Conservation (phyloP, 129 eudicot species). For the Flaveria sonorensis region DNA sequence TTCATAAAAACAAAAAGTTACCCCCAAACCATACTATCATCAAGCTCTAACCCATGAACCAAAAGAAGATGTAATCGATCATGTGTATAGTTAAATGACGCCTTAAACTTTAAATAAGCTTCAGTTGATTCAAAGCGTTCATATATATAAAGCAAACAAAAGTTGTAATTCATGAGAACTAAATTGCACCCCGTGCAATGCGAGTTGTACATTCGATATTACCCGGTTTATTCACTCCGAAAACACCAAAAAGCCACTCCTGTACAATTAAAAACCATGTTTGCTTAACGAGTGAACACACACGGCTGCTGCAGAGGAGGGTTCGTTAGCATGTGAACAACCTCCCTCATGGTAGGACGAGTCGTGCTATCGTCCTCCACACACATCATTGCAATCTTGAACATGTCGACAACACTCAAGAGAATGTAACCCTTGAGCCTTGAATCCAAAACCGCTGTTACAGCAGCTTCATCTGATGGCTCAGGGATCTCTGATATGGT, state of each 20-base stretch:
- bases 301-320: slow-evolving; percentile 32
- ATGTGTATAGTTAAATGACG: neutral
- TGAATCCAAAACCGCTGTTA: slow-evolving; percentile 68
- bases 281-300: neutral
- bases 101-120: neutral
- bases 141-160: neutral
- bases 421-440: slow-evolving; percentile 64
- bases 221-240: slow-evolving; percentile 25
- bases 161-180: slow-evolving; percentile 6
- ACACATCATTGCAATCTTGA: slow-evolving; percentile 89
- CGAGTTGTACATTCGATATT: slow-evolving; percentile 5
- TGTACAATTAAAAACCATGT: slow-evolving; percentile 26
- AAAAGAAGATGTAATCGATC: neutral
- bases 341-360: slow-evolving; percentile 93
- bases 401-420: slow-evolving; percentile 55
- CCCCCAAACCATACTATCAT: neutral
- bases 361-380: slow-evolving; percentile 81
- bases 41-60: neutral
- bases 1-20: no score
- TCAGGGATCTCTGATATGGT: slow-evolving; percentile 57
- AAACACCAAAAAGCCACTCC: slow-evolving; percentile 34
- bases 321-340: slow-evolving; percentile 83
- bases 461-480: slow-evolving; percentile 67
- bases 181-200: neutral
- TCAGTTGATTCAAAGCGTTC: neutral